phyloP scores from a whole-genome alignment of 768 basidiomycete genomes.

The Lepiota venenata region DNA sequence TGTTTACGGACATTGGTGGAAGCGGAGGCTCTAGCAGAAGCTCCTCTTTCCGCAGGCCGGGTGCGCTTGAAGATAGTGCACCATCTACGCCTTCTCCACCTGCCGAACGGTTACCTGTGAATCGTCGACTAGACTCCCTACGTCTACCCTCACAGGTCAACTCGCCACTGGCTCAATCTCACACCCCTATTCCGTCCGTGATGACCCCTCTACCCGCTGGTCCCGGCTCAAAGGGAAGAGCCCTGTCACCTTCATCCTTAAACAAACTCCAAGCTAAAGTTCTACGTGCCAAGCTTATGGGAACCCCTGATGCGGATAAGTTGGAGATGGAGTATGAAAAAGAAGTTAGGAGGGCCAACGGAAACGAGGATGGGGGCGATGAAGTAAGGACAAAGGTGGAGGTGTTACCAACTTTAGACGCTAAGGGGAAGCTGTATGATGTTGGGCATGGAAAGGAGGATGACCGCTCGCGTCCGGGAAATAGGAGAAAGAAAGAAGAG shows the following conservation, averaged over 20 bases:
- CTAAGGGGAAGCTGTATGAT: constrained; percentile 82
- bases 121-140: constrained; percentile 58
- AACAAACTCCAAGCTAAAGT: constrained; percentile 94
- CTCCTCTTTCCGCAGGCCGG: constrained; percentile 84
- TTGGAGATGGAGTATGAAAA: constrained; percentile 86
- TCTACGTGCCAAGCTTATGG: constrained; percentile 86
- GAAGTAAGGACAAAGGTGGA: constrained; percentile 64
- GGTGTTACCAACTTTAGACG: constrained; percentile 88
- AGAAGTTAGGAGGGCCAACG: constrained; percentile 52
- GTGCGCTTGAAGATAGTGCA: constrained; percentile 45
- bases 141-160: constrained; percentile 56
- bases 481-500: constrained; percentile 70
- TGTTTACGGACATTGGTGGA: constrained; percentile 63
- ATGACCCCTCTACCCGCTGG: constrained; percentile 64
- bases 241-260: constrained; percentile 72
- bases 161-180: constrained; percentile 58
- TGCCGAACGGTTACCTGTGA: constrained; percentile 33
- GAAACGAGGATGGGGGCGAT: constrained; percentile 33
- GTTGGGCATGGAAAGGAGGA: constrained; percentile 79
- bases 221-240: constrained; percentile 35
- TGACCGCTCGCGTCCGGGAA: constrained; percentile 49
- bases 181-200: constrained; percentile 88
- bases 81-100: constrained; percentile 64
- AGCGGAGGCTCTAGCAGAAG: constrained; percentile 76
- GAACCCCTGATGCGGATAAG: constrained; percentile 66